These are phyloP conservation scores for Globisporangium perplexum DNA, from an alignment of 352 stramenopile genomes.

Conservation along the genomic window DNA sequence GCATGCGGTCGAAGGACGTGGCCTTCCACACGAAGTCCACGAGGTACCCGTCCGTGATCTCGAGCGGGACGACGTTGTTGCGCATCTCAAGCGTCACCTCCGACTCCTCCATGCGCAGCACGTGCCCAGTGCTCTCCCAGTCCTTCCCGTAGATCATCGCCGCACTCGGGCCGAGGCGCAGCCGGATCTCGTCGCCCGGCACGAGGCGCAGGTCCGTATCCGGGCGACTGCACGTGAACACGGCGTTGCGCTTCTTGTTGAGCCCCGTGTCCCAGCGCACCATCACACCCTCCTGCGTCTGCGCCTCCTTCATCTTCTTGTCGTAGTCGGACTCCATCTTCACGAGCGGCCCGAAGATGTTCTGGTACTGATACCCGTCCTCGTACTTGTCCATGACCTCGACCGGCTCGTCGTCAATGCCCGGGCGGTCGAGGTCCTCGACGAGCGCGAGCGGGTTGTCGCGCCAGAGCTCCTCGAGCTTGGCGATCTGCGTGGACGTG, in stretches of 20 bases:
- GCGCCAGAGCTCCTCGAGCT: constrained; percentile 94
- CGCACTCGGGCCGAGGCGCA: constrained; percentile 85
- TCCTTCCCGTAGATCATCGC: constrained; percentile 79
- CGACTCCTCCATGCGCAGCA: constrained; percentile 82
- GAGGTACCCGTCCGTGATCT: constrained; percentile 95
- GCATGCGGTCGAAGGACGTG: constrained; percentile 99
- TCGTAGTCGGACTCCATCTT: constrained; percentile 99
- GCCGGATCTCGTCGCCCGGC: constrained; percentile 95
- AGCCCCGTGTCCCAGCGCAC: constrained; percentile 95
- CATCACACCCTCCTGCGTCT: constrained; percentile 92
- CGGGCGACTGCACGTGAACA: constrained; percentile 91
- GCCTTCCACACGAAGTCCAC: constrained; percentile 99
- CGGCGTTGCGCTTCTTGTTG: constrained; percentile 95
- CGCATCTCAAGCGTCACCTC: constrained; percentile 86
- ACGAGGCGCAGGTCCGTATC: constrained; percentile 90
- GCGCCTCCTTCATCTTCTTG: constrained; percentile 97
- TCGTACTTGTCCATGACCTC: constrained; percentile 93
- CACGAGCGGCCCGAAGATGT: constrained; percentile 98
- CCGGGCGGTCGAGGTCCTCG: constrained; percentile 93
- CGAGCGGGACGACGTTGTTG: constrained; percentile 72
- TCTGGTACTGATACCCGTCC: constrained; percentile 99
- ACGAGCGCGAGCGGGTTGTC: constrained; percentile 95
- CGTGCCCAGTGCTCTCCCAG: constrained; percentile 95
- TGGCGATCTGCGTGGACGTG: constrained; percentile 87
- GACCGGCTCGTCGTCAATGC: constrained; percentile 86